Evolutionary conservation across 2,329 filamentous ascomycete genomes (phyloP).

Genomic region (Cercospora beticola): DNA sequence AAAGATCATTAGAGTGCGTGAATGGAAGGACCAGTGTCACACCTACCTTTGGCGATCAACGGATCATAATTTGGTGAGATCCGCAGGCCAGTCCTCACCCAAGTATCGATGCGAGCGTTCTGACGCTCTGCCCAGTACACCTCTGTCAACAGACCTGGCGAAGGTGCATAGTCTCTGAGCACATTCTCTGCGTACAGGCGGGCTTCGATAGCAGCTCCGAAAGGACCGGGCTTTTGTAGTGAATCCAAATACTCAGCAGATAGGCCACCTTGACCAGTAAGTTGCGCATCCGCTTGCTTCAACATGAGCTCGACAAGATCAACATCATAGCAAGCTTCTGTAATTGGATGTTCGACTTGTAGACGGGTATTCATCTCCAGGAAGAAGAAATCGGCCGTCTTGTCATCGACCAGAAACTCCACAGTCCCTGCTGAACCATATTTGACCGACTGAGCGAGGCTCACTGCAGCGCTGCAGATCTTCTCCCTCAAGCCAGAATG

Average conservation of each 20-base stretch:
- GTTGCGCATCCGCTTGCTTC: slow-evolving; percentile 54
- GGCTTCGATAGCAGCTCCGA: slow-evolving; percentile 54
- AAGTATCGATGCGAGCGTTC: slow-evolving; percentile 61
- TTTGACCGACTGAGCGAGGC: slow-evolving; percentile 55
- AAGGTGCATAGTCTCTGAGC: slow-evolving; percentile 58
- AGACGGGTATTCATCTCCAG: slow-evolving; percentile 59
- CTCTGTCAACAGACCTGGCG: slow-evolving; percentile 58
- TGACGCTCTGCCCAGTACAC: slow-evolving; percentile 54
- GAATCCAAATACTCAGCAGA: slow-evolving; percentile 43
- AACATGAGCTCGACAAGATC: slow-evolving; percentile 59
- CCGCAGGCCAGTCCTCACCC: slow-evolving; percentile 58
- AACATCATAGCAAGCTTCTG: slow-evolving; percentile 56
- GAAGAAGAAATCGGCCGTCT: slow-evolving; percentile 73
- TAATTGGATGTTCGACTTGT: slow-evolving; percentile 60
- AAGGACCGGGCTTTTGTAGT: slow-evolving; percentile 46
- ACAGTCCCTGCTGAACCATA: slow-evolving; percentile 90
- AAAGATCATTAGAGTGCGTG: slow-evolving; percentile 47
- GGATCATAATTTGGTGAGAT: slow-evolving; percentile 59
- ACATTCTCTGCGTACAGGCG: slow-evolving; percentile 61
- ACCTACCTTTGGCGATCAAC: slow-evolving; percentile 25
- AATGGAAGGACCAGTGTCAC: background rate
- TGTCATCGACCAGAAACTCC: slow-evolving; percentile 85
- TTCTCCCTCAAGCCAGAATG: slow-evolving; percentile 58
- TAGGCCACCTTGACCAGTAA: slow-evolving; percentile 48
- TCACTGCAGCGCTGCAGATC: slow-evolving; percentile 68